Conservation (phyloP, 345 rosid species). For the Melaleuca alternifolia region DNA sequence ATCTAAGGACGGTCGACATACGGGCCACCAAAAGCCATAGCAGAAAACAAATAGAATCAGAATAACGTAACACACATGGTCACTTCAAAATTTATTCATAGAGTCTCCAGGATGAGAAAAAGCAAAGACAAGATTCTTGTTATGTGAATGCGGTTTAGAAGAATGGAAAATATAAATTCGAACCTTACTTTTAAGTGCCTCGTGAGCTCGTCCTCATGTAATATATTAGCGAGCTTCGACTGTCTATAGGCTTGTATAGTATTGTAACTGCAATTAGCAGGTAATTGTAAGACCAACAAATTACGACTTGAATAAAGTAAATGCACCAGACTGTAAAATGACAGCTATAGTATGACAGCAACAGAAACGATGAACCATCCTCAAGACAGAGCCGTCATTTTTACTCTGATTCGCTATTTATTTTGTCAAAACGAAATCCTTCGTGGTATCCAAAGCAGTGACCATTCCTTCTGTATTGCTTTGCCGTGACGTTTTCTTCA, state of each 20-base stretch:
- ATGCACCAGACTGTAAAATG: background rate
- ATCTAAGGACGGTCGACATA: background rate
- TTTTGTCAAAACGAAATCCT: conserved; percentile 41
- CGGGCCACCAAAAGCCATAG: background rate
- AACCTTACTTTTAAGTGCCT: conserved; percentile 18
- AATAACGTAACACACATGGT: background rate
- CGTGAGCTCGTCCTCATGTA: conserved; percentile 27
- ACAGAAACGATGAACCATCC: background rate
- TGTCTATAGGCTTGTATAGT: conserved; percentile 15
- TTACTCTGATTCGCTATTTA: conserved; percentile 39
- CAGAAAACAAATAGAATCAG: background rate
- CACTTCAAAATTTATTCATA: background rate
- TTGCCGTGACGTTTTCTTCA: conserved; percentile 41
- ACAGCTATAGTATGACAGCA: background rate
- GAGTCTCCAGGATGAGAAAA: background rate
- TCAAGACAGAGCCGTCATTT: background rate
- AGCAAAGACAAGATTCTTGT: background rate
- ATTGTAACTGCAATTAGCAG: background rate
- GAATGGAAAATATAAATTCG: background rate
- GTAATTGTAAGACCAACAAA: background rate
- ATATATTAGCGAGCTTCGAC: conserved; percentile 30
- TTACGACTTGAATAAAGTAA: background rate
- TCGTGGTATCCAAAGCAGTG: conserved; percentile 24
- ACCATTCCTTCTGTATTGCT: conserved; percentile 46
- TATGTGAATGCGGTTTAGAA: background rate